Evolutionary conservation across 192 early-diverging fungal species (phyloP), one percentile per base, ranked within the genome.

Genomic region (Gaertneriomyces sp.): DNA sequence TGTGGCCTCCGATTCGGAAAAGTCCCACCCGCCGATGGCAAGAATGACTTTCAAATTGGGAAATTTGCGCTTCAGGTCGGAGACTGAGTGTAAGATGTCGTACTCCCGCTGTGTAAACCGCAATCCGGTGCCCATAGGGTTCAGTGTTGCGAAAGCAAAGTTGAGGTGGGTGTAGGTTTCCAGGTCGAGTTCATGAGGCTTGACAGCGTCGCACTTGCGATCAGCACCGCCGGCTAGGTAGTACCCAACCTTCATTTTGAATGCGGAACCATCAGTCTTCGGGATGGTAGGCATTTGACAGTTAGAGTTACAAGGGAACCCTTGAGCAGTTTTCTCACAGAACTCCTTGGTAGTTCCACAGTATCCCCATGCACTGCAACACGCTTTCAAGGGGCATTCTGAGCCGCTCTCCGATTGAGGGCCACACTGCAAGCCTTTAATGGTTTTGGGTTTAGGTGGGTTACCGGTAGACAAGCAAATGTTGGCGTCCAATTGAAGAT

Each of bases 381-480:
- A 55, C n/a, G 54, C 54, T 14, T 55, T 55, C 16, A 55, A 33
- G 1, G 54, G 54, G 54, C 54, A 55, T 55, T 55, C 25, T 10
- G 11, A 11, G 54, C 25, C 25, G 12, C 54, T 25, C 11, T 14
- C 54, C 12, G 54, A 55, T 33, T 55, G 54, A 11, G 54, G 54
- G 3, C 54, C 54, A 25, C 54, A 55, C 20, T 55, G 16, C 10
- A 55, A 11, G 11, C 54, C 54, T 19, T 55, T 33, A 4, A 55
- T 33, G 54, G 25, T 25, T 14, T 14, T 10, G 12, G 54, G 54
- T 49, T 49, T 49, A 17, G 63, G 63, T 38, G 53, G 63, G 10
- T 39, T 65, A 3, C 63, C 63, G 14, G 51, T 55, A 17, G 53
- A 56, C 6, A 65, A 25, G 53, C 63, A 65, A 14, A 65, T 65